phyloP scores from a whole-genome alignment of 1,284 basidiomycete genomes.

The Marasmius tenuissimus region DNA sequence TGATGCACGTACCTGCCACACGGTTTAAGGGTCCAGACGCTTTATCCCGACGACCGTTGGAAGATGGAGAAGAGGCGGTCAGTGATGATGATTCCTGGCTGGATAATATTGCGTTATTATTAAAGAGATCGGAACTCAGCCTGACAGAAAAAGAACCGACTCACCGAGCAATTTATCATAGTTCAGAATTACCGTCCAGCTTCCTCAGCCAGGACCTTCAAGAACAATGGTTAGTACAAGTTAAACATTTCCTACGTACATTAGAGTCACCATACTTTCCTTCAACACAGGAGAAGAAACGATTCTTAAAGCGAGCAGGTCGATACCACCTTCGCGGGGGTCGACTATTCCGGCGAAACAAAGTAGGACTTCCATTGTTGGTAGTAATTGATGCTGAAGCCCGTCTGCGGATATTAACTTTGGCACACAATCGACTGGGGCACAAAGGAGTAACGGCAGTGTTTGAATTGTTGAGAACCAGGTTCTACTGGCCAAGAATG shows the following conservation, averaged over 20 bases:
- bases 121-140: neutral
- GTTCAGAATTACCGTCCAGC: neutral
- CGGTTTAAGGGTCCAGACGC: conserved; percentile 21
- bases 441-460: conserved; percentile 7
- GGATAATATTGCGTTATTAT: conserved; percentile 19
- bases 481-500: conserved; percentile 8
- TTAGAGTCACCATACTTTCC: neutral
- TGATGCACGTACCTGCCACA: conserved; percentile 27
- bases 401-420: conserved; percentile 10
- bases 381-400: neutral
- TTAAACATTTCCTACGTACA: neutral
- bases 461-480: conserved; percentile 1
- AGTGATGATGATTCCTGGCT: conserved; percentile 32
- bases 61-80: conserved; percentile 8
- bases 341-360: neutral
- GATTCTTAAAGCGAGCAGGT: conserved; percentile 7
- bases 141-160: neutral
- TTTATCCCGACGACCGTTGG: conserved; percentile 24
- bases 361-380: neutral
- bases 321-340: neutral
- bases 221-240: neutral
- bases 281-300: conserved; percentile 4
- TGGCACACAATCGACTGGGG: conserved; percentile 15
- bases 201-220: neutral
- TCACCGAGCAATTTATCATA: neutral